These are phyloP conservation scores for Ganoderma lingzhi DNA, from an alignment of 1,284 basidiomycete species.

Conservation along the genomic window DNA sequence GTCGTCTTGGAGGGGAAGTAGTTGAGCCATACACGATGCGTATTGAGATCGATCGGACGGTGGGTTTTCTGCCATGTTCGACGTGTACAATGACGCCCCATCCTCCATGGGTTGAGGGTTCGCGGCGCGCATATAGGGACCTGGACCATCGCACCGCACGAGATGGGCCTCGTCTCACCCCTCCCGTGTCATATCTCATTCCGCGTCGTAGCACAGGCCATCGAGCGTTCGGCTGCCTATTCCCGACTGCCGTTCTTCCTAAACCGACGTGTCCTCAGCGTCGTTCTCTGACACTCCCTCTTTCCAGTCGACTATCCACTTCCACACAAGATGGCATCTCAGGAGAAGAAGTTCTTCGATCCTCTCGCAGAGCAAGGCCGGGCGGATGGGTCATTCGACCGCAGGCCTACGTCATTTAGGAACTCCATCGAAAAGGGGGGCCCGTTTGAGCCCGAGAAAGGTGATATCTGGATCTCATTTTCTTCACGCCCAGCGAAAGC, in stretches of 20 bases:
- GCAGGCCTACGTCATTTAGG: slow-evolving; percentile 77
- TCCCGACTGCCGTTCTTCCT: no score
- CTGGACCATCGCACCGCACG: neutral
- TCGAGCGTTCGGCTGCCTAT: neutral
- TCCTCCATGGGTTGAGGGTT: neutral
- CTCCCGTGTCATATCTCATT: neutral
- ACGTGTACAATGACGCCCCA: neutral
- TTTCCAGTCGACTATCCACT: neutral
- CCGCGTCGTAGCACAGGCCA: neutral
- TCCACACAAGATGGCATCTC: neutral
- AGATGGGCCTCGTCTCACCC: neutral
- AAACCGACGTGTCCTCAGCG: neutral
- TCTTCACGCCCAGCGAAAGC: neutral
- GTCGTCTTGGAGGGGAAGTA: neutral
- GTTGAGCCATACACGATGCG: neutral
- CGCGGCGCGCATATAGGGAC: neutral
- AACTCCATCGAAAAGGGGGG: slow-evolving; percentile 74
- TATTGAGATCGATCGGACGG: neutral
- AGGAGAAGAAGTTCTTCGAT: neutral
- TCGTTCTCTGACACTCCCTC: neutral
- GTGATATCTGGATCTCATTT: slow-evolving; percentile 44
- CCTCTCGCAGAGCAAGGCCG: neutral
- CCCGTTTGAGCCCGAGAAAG: slow-evolving; percentile 82
- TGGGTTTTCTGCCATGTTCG: neutral
- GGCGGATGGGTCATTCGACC: slow-evolving; percentile 84